Conservation (phyloP, 2,329 filamentous ascomycete species). For the Immersiporthe knoxdaviesiana region DNA sequence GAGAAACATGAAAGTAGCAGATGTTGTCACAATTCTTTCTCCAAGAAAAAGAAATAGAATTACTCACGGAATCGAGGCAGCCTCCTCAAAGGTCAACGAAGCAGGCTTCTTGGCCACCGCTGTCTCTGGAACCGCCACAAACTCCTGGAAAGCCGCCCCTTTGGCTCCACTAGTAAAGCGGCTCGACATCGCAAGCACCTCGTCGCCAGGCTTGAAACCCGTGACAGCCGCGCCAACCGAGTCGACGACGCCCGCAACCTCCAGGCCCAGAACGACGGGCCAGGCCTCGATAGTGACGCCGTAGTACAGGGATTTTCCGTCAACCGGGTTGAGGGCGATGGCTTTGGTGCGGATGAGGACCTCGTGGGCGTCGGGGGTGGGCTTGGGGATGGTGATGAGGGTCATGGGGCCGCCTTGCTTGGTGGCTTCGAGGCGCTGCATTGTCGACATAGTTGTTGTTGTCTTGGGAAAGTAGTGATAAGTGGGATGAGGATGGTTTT, state of each 20-base stretch:
- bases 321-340: constrained; percentile 41
- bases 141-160: constrained; percentile 37
- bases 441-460: not conserved
- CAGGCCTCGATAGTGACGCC: constrained; percentile 37
- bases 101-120: constrained; percentile 37
- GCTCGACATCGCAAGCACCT: constrained; percentile 33
- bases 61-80: constrained; percentile 37
- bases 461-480: not conserved
- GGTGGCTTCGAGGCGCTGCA: constrained; percentile 11
- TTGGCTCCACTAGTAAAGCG: constrained; percentile 19
- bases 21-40: too few species aligned
- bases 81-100: constrained; percentile 38
- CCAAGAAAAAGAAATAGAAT: too few species aligned
- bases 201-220: constrained; percentile 37
- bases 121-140: constrained; percentile 32
- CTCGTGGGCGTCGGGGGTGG: constrained; percentile 35
- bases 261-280: constrained; percentile 41
- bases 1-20: too few species aligned
- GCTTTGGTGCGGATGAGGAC: constrained; percentile 39
- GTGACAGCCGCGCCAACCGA: constrained; percentile 38
- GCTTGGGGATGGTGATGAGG: constrained; percentile 29
- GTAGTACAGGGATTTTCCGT: constrained; percentile 39
- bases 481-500: not conserved
- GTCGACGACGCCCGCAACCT: constrained; percentile 41
- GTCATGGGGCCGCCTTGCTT: constrained; percentile 15